phyloP scores from a whole-genome alignment of 2,329 filamentous ascomycete species.

The Cladosporium sp. region DNA sequence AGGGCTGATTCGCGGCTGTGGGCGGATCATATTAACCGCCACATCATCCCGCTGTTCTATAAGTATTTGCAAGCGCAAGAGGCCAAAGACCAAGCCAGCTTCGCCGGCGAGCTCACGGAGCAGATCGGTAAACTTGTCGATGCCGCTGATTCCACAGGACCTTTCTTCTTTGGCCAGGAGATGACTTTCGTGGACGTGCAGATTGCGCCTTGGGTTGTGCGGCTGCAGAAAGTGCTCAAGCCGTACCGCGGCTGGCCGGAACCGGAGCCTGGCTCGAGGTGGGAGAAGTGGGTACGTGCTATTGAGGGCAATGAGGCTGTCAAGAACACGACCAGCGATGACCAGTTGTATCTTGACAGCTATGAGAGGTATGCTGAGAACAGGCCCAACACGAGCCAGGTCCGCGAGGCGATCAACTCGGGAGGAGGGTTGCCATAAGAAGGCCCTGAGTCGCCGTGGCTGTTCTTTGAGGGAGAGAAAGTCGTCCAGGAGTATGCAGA shows the following conservation, averaged over 20 bases:
- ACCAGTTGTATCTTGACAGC: slow-evolving; percentile 63
- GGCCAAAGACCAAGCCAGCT: slow-evolving; percentile 52
- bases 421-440: slow-evolving; percentile 50
- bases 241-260: slow-evolving; percentile 64
- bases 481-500: too few species aligned
- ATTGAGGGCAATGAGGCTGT: slow-evolving; percentile 63
- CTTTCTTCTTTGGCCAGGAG: slow-evolving; percentile 61
- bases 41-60: slow-evolving; percentile 74
- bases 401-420: slow-evolving; percentile 58
- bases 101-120: slow-evolving; percentile 58
- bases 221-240: slow-evolving; percentile 62
- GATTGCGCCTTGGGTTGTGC: slow-evolving; percentile 69
- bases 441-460: too few species aligned
- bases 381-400: slow-evolving; percentile 54
- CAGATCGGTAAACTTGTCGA: slow-evolving; percentile 61
- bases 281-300: slow-evolving; percentile 66
- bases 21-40: slow-evolving; percentile 75
- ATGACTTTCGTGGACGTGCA: slow-evolving; percentile 69
- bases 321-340: slow-evolving; percentile 62
- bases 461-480: too few species aligned
- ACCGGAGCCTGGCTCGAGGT: slow-evolving; percentile 59
- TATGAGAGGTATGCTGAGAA: slow-evolving; percentile 63
- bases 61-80: slow-evolving; percentile 65
- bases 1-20: slow-evolving; percentile 74
- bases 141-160: slow-evolving; percentile 56